Base-by-base conservation (phyloP, 1,139 yeast genomes). In the Diutina rugosa region DNA sequence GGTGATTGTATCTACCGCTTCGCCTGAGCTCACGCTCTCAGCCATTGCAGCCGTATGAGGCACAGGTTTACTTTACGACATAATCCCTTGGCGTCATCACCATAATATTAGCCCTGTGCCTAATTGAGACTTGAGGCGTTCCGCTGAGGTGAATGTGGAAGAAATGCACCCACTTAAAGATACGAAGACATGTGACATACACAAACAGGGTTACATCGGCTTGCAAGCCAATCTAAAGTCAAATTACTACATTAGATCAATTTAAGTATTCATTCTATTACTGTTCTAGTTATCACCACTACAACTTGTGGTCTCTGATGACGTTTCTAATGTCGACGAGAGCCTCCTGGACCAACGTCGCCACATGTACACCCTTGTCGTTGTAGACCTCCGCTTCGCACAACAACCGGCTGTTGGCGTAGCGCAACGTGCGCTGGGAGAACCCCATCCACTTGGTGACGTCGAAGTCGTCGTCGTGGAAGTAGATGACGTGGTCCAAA, bases 261-360 rank as follows among this genome's bases (percentile, higher is more conserved):
- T 21, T 21, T 21, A 21, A 3, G 26, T 21, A 54, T 2, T 65
- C 64, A 47, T 63, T 64, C 26, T 9, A 35, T 9, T 9, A 35
- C 14, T 9, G 41, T 12, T 35, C 41, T 35, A 9, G 41, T 35
- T 35, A 35, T 35, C 41, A 35, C 41, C 16, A 44, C 16, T 35
- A 35, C 41, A 35, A 35, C 41, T 35, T 35, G 41, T 10, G 14
- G 41, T 35, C 41, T 35, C 41, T 35, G 5, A 35, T 35, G 14
- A 35, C 41, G n/a, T 35, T 14, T 14, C 32, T n/a, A 64, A 55
- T 12, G 35, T 62, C 62, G 8, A 72, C 78, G 59, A 82, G 70
- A 0, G 88, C 91, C 67, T 87, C 91, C 67, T 87, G 95, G 9
- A 83, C 66, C 4, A 85, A 74, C 0, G 86, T 78, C 2, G 90